Conservation (phyloP, 2,329 filamentous ascomycete species). For the Trichoderma sp. region DNA sequence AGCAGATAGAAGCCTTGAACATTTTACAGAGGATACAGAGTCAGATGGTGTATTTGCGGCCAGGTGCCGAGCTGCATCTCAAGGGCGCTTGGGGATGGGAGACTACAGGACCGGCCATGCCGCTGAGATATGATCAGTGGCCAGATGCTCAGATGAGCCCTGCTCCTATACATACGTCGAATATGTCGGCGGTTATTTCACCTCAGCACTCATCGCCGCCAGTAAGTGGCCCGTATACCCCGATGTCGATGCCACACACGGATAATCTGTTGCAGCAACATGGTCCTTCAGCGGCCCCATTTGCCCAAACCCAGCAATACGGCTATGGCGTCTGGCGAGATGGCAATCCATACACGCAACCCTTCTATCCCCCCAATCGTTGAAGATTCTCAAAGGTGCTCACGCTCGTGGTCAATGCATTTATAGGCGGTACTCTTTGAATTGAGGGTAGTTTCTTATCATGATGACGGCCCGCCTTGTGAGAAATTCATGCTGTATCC, state of each 20-base stretch:
- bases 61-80: conserved; percentile 70
- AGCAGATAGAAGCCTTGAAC: conserved; percentile 87
- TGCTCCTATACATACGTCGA: background rate
- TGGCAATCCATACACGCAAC: background rate
- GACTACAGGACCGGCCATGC: background rate
- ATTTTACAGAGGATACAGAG: conserved; percentile 73
- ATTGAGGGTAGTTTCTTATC: background rate
- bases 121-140: background rate
- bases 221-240: background rate
- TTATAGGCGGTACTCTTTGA: background rate
- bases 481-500: conserved; percentile 94
- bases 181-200: background rate
- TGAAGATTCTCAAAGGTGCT: background rate
- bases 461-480: conserved; percentile 33
- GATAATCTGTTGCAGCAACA: background rate
- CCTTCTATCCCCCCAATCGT: background rate
- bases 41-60: conserved; percentile 78
- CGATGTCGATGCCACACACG: background rate
- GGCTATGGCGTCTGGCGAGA: background rate
- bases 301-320: background rate
- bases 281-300: background rate
- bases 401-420: background rate
- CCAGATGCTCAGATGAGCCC: background rate
- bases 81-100: conserved; percentile 78
- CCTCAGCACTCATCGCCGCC: background rate